A percentile compares a stretch with the other conserved stretches of the same genome.
Conservation (phyloP, 2,329 filamentous ascomycete species). For the Dichotomopilus funicola region DNA sequence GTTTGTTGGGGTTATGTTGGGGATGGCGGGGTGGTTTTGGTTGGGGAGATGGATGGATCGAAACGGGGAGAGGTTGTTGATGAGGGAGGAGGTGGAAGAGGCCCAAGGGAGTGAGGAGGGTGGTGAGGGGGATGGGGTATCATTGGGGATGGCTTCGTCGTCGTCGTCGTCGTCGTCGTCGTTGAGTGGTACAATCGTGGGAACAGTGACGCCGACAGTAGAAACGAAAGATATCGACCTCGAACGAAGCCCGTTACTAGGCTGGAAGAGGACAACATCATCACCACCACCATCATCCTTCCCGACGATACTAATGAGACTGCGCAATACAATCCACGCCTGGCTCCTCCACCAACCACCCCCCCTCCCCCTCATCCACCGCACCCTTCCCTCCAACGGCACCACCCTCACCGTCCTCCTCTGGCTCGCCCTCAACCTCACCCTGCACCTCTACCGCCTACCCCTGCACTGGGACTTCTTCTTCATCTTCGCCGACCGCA, state of each 20-base stretch:
- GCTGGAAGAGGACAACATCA: not conserved
- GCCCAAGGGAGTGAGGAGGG: too few relatives aligned
- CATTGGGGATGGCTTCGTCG: too few relatives aligned
- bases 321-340: slow-evolving; percentile 4
- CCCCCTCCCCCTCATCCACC: slow-evolving; percentile 51
- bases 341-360: slow-evolving; percentile 51
- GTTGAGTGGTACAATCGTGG: slow-evolving; percentile 30
- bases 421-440: slow-evolving; percentile 49
- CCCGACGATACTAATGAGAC: not conserved
- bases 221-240: slow-evolving; percentile 27
- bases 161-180: slow-evolving; percentile 14
- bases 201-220: slow-evolving; percentile 22
- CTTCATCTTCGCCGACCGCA: slow-evolving; percentile 53
- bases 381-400: slow-evolving; percentile 50
- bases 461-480: slow-evolving; percentile 42
- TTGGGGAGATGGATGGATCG: slow-evolving; percentile 19
- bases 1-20: slow-evolving; percentile 26
- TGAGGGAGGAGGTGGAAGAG: not conserved
- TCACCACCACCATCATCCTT: too few relatives aligned
- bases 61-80: slow-evolving; percentile 20
- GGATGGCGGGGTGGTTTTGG: slow-evolving; percentile 28
- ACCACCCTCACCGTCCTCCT: slow-evolving; percentile 45
- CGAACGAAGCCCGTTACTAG: slow-evolving; percentile 32
- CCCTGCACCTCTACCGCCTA: slow-evolving; percentile 50
- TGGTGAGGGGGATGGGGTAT: too few relatives aligned